Conservation (phyloP, 495 filamentous ascomycete species). For the Alectoria sarmentosa region DNA sequence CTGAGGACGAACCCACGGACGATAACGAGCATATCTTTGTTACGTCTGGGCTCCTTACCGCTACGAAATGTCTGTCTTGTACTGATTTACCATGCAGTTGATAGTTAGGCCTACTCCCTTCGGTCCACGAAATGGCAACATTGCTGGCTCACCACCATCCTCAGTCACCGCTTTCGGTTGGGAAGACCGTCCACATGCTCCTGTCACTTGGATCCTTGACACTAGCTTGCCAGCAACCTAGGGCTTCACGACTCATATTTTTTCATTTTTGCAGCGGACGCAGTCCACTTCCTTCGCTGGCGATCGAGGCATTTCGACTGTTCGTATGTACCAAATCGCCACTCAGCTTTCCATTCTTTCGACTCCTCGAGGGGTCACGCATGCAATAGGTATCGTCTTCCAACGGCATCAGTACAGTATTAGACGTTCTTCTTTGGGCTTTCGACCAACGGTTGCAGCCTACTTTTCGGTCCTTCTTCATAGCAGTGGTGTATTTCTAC, state of each 20-base stretch:
- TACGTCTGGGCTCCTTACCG: not conserved
- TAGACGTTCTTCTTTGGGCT: not conserved
- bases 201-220: not conserved
- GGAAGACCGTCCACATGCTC: not conserved
- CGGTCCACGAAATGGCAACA: not conserved
- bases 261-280: not conserved
- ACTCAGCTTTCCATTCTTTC: not conserved
- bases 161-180: not conserved
- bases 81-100: slow-evolving; percentile 4
- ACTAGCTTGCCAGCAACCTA: not conserved
- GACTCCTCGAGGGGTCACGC: not conserved
- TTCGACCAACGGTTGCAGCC: not conserved
- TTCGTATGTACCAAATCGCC: not conserved
- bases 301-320: not conserved
- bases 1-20: not conserved
- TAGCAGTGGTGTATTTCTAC: not conserved
- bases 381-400: not conserved
- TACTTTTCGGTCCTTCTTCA: not conserved
- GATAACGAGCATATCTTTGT: not conserved
- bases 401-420: not conserved
- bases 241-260: not conserved
- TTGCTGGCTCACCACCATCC: not conserved
- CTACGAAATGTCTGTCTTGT: not conserved
- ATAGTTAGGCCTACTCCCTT: not conserved
- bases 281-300: not conserved